These are phyloP conservation scores for Exophiala sideris DNA, from an alignment of 2,329 filamentous ascomycete species.

Conservation along the genomic window DNA sequence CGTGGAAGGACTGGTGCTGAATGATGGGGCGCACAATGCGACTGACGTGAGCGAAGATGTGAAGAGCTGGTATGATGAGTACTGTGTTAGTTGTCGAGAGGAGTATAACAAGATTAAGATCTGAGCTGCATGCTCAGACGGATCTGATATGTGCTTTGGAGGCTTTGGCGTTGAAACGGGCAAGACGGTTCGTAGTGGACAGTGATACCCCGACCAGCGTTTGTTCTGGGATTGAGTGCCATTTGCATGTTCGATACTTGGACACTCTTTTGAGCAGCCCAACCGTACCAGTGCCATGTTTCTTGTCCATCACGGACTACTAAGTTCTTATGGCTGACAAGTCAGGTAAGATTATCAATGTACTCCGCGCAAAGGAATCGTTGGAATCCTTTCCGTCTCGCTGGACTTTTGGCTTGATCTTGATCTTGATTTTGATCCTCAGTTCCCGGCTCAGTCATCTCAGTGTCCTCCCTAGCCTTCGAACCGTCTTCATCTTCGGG, in stretches of 20 bases:
- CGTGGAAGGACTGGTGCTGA: conserved; percentile 47
- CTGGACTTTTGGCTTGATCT: background rate
- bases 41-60: conserved; percentile 25
- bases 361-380: conserved; percentile 21
- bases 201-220: background rate
- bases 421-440: background rate
- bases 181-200: background rate
- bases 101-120: conserved; percentile 22
- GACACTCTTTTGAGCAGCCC: too few relatives aligned
- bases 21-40: conserved; percentile 30
- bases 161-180: background rate
- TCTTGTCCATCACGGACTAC: too few relatives aligned
- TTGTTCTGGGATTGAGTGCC: background rate
- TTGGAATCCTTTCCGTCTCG: conserved; percentile 8
- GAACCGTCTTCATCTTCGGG: background rate
- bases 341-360: conserved; percentile 11
- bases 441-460: too few relatives aligned
- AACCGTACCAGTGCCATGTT: too few relatives aligned
- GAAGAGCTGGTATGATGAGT: conserved; percentile 54
- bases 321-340: too few relatives aligned
- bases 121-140: background rate
- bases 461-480: background rate
- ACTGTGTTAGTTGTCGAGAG: conserved; percentile 59
- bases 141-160: background rate
- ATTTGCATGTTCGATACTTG: too few relatives aligned